Evolutionary conservation across 2,329 filamentous ascomycete genomes (phyloP).

Genomic region (Fusarium tupiense): DNA sequence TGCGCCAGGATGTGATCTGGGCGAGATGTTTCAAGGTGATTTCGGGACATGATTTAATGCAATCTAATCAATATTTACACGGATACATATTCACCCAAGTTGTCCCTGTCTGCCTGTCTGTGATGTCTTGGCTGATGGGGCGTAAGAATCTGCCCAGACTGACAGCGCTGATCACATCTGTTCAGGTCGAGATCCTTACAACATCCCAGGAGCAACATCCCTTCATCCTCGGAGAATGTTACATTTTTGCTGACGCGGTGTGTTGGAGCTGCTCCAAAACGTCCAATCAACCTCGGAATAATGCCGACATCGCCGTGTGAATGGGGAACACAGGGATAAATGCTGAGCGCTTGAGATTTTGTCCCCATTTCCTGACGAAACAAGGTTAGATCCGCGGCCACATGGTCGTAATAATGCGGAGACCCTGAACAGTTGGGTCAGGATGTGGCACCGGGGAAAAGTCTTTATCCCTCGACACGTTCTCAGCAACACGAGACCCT

Average conservation of each 20-base stretch:
- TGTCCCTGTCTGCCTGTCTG: background rate
- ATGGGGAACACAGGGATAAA: conserved; percentile 16
- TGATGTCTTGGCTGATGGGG: background rate
- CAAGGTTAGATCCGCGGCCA: conserved; percentile 35
- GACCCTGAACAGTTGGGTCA: background rate
- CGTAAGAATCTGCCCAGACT: background rate
- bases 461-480: conserved; percentile 29
- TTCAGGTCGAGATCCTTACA: background rate
- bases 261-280: background rate
- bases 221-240: background rate
- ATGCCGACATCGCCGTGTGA: conserved; percentile 7
- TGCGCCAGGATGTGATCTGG: conserved; percentile 68
- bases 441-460: conserved; percentile 27
- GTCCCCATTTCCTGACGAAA: conserved; percentile 34
- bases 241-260: background rate
- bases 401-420: conserved; percentile 18
- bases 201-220: background rate
- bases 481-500: background rate
- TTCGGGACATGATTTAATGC: conserved; percentile 47
- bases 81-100: background rate
- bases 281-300: background rate
- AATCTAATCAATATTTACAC: conserved; percentile 22
- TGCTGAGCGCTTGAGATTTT: conserved; percentile 26
- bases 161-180: background rate
- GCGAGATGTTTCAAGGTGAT: conserved; percentile 58